Percentiles rank a stretch among this genome's conserved stretches.
These are phyloP conservation scores for Xylaria flabelliformis DNA, from an alignment of 495 filamentous ascomycete species.

Conservation along the genomic window DNA sequence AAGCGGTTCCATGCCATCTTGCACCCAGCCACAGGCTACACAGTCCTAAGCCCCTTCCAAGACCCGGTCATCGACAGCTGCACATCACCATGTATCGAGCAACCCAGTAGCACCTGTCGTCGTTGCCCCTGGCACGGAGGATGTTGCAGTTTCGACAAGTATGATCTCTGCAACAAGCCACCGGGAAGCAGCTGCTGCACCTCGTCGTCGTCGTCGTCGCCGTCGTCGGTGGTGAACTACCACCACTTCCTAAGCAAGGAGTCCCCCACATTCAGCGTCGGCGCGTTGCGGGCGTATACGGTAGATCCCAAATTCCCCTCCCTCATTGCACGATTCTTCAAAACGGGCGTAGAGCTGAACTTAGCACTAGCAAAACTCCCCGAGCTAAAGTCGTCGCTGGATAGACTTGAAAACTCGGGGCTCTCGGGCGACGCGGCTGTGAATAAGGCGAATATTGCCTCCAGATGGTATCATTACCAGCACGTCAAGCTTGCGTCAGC, in stretches of 20 bases:
- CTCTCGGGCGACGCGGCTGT: not conserved
- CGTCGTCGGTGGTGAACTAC: not conserved
- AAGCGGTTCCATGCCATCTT: slow-evolving; percentile 27
- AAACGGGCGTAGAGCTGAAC: slow-evolving; percentile 28
- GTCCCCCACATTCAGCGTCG: not conserved
- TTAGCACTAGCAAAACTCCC: not conserved
- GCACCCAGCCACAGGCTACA: slow-evolving; percentile 31
- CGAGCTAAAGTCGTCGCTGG: not conserved
- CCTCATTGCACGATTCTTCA: slow-evolving; percentile 24
- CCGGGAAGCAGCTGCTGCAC: not conserved
- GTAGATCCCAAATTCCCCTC: not conserved
- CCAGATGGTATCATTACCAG: not conserved
- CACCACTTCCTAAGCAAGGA: not conserved
- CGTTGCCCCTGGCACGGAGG: not conserved
- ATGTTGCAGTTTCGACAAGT: not conserved
- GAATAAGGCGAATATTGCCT: not conserved
- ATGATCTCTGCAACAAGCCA: not conserved
- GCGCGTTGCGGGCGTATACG: not conserved
- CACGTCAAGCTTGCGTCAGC: not conserved
- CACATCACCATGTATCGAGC: not conserved
- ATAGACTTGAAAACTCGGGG: not conserved
- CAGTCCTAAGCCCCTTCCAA: slow-evolving; percentile 33
- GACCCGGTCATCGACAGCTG: not conserved
- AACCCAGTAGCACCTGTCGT: not conserved
- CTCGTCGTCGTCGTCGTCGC: not conserved